Conservation (phyloP, 148 eudicot species). For the Rhododendron ovatum region DNA sequence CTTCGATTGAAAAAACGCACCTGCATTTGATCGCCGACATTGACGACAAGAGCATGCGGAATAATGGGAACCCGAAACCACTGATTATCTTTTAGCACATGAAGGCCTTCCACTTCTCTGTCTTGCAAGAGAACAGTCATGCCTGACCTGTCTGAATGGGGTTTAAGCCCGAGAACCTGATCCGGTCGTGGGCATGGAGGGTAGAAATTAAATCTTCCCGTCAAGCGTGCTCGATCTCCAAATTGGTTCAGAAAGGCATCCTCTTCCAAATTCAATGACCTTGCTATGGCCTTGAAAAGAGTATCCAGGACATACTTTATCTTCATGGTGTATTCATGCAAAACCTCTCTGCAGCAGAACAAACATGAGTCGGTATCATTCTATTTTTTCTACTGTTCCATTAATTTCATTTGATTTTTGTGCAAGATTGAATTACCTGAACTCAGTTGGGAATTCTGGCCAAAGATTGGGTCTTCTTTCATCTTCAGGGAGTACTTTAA, state of each 20-base stretch:
- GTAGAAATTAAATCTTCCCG: slow-evolving; percentile 32
- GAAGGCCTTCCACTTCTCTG: slow-evolving; percentile 41
- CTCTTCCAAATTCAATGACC: slow-evolving; percentile 25
- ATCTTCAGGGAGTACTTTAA: slow-evolving; percentile 35
- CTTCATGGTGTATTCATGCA: slow-evolving; percentile 28
- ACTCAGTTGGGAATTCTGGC: slow-evolving; percentile 37
- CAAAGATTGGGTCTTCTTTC: slow-evolving; percentile 30
- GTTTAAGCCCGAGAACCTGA: slow-evolving; percentile 33
- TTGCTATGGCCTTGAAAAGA: slow-evolving; percentile 26
- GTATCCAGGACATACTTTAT: slow-evolving; percentile 17
- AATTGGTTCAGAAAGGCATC: slow-evolving; percentile 16
- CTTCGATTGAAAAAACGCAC: neutral
- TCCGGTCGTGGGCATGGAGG: slow-evolving; percentile 34
- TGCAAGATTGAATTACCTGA: slow-evolving; percentile 22
- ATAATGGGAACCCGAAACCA: slow-evolving; percentile 43
- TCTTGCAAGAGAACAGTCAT: slow-evolving; percentile 43
- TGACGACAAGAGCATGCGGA: slow-evolving; percentile 37
- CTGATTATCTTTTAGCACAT: slow-evolving; percentile 36
- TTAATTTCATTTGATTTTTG: neutral
- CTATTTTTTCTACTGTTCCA: neutral
- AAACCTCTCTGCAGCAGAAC: slow-evolving; percentile 20
- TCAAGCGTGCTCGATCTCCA: slow-evolving; percentile 26
- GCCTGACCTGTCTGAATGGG: slow-evolving; percentile 45
- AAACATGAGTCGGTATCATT: neutral
- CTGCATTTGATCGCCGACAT: slow-evolving; percentile 39